Evolutionary conservation across 352 stramenopile genomes (phyloP), one percentile per base, ranked within the genome.

Genomic region (Elongisporangium prolatum): DNA sequence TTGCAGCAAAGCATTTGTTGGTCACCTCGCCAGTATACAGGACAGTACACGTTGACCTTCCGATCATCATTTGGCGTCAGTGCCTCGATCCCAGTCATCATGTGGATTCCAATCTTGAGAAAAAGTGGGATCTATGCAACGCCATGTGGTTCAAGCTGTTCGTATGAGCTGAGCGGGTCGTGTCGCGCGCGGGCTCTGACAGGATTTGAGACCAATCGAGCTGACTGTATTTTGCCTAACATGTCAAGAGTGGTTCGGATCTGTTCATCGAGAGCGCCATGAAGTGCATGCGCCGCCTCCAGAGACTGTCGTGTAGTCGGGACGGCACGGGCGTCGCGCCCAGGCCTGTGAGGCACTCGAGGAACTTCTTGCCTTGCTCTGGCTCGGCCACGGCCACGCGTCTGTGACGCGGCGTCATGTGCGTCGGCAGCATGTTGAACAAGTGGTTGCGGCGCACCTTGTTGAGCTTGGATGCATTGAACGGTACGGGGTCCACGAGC

Each of bases 331-430:
- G 34, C 34, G 34, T 44, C 10, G 34, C 34, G 1, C 34, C 34
- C 10, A 44, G 34, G 11, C 34, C 34, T 2, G 34, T 44, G 34
- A 44, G 34, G 34, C 34, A 44, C 11, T 44, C 34, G 10, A 44
- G 11, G 11, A 44, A 44, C 11, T 44, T 44, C 34, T 44, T 44
- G 34, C 34, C 34, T 13, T 44, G 34, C 34, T 44, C 34, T 44
- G 34, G 34, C 1, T 17, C 34, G 10, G 34, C 10, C 4, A 44
- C 34, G 10, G 34, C 34, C 34, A 44, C 34, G 34, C 34, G 34
- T 13, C 2, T 44, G 34, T 70, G 55, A 10, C 64, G 64, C 3
- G 75, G 77, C 20, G 60, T 68, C 21, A 88, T 48, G 59, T 84
- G 69, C 0, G 59, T 75, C 38, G 72, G 75, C 6, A 69, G 65